Evolutionary conservation across 164 flowering plant species (phyloP).

Genomic region (Nymphaea colorata): DNA sequence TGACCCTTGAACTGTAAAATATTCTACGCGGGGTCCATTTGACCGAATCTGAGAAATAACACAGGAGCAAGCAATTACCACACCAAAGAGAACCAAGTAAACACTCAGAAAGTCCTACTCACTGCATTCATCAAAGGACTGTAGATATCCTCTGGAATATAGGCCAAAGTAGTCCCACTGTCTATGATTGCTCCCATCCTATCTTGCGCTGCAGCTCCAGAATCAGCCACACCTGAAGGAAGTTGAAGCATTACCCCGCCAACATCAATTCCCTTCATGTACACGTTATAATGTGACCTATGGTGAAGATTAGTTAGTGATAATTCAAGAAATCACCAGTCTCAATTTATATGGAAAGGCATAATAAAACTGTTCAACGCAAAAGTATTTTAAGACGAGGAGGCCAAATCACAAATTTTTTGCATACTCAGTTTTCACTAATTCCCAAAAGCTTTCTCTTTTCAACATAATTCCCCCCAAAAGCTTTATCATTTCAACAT

Average conservation of each 20-base stretch:
- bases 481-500: too few species aligned
- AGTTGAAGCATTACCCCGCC: conserved; percentile 53
- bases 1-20: neutral
- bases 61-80: neutral
- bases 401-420: too few species aligned
- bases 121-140: conserved; percentile 21
- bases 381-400: too few species aligned
- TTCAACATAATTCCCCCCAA: too few species aligned
- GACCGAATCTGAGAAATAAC: conserved; percentile 8
- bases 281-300: conserved; percentile 87
- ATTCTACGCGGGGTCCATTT: conserved; percentile 2
- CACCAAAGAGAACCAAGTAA: neutral
- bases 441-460: too few species aligned
- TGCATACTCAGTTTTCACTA: too few species aligned
- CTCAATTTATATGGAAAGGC: too few species aligned
- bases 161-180: conserved; percentile 92
- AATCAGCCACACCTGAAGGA: conserved; percentile 49
- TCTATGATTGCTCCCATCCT: conserved; percentile 58
- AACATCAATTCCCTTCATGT: conserved; percentile 61
- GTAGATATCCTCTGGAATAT: conserved; percentile 53
- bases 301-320: conserved; percentile 6
- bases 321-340: too few species aligned
- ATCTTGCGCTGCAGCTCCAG: conserved; percentile 10
- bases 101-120: neutral
- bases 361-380: too few species aligned